Conservation (phyloP, 169 alveolate species). For the Babesia divergens region DNA sequence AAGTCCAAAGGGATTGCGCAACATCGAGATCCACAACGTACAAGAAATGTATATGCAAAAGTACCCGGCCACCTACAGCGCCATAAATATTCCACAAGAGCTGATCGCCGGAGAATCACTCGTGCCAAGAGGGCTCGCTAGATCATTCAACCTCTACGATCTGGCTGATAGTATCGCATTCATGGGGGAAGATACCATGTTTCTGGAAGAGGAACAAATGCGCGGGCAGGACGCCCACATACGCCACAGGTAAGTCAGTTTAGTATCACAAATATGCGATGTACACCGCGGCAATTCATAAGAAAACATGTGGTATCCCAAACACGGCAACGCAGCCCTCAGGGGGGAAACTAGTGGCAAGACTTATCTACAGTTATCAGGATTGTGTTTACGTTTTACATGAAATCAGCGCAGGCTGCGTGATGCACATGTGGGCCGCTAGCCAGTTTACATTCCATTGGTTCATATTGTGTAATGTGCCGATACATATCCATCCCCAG, state of each 20-base stretch:
- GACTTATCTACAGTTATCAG: no score
- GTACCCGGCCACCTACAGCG: slow-evolving; percentile 5
- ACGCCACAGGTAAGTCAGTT: slow-evolving; percentile 16
- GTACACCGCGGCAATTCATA: no score
- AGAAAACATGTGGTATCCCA: no score
- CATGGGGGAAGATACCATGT: slow-evolving; percentile 41
- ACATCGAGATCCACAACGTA: slow-evolving; percentile 25
- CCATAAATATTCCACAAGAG: slow-evolving; percentile 40
- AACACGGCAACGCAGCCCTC: no score
- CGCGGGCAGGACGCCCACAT: slow-evolving; percentile 7
- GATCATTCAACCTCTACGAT: slow-evolving; percentile 41
- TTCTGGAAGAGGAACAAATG: slow-evolving; percentile 45
- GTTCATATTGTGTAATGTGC: no score
- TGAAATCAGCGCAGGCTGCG: no score
- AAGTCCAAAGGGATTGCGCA: slow-evolving; percentile 13
- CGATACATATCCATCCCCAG: no score
- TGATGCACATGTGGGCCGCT: no score
- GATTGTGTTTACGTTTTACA: no score
- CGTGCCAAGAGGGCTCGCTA: slow-evolving; percentile 15
- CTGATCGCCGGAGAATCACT: slow-evolving; percentile 37
- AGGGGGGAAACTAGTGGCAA: no score
- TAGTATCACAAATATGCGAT: no score
- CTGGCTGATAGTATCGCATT: slow-evolving; percentile 56
- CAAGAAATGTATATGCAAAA: slow-evolving; percentile 11
- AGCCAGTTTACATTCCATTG: no score